Percentiles rank a stretch among this genome's conserved stretches.
Evolutionary conservation across 2,329 filamentous ascomycete genomes (phyloP).

Genomic region (Alternaria angustiovoidea): DNA sequence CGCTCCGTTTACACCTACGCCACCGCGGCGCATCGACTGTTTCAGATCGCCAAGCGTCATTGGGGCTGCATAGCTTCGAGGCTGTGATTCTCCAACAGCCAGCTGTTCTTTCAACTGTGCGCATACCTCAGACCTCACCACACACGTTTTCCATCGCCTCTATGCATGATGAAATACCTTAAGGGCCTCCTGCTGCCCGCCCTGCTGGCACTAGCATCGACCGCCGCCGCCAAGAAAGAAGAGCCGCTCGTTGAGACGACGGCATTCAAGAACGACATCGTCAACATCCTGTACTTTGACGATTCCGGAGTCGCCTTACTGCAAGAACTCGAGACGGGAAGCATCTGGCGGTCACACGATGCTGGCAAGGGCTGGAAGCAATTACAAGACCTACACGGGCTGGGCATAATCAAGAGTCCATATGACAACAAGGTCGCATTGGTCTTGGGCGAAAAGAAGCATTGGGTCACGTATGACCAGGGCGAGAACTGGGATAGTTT

Average conservation of each 20-base stretch:
- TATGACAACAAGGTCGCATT: slow-evolving; percentile 82
- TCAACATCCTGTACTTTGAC: slow-evolving; percentile 86
- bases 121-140: slow-evolving; percentile 25
- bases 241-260: slow-evolving; percentile 71
- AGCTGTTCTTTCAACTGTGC: slow-evolving; percentile 44
- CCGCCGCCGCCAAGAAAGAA: slow-evolving; percentile 58
- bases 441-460: slow-evolving; percentile 73
- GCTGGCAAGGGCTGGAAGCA: slow-evolving; percentile 79
- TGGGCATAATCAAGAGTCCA: slow-evolving; percentile 76
- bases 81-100: slow-evolving; percentile 44
- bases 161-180: slow-evolving; percentile 52
- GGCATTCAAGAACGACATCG: slow-evolving; percentile 71
- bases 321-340: slow-evolving; percentile 69
- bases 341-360: slow-evolving; percentile 80
- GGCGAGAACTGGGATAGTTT: slow-evolving; percentile 85
- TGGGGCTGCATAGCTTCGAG: slow-evolving; percentile 37
- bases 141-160: slow-evolving; percentile 27
- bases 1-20: slow-evolving; percentile 1
- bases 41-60: slow-evolving; percentile 43
- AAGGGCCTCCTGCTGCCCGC: slow-evolving; percentile 57
- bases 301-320: slow-evolving; percentile 84
- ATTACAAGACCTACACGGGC: slow-evolving; percentile 67
- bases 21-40: slow-evolving; percentile 38
- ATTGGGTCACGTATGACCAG: slow-evolving; percentile 84
- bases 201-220: slow-evolving; percentile 57